Evolutionary conservation across 805 yeast genomes (phyloP).

Genomic region (Brettanomyces sp.): DNA sequence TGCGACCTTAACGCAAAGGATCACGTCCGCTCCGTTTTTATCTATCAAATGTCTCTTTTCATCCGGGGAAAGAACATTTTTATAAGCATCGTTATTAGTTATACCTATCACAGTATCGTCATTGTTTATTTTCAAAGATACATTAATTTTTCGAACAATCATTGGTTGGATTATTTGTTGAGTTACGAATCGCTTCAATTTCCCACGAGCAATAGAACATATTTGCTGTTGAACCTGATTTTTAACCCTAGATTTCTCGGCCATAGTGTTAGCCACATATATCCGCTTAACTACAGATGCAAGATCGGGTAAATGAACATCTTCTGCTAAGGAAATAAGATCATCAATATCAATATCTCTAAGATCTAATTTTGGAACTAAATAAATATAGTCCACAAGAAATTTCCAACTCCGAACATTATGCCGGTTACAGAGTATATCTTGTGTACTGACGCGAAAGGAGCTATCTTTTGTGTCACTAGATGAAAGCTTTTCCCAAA

Average conservation of each 20-base stretch:
- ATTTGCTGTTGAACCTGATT: slow-evolving; percentile 25
- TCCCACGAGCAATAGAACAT: slow-evolving; percentile 27
- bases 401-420: slow-evolving; percentile 25
- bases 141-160: background rate
- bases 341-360: slow-evolving; percentile 19
- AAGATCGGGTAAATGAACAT: slow-evolving; percentile 29
- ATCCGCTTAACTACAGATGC: slow-evolving; percentile 22
- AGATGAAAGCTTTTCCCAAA: background rate
- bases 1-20: slow-evolving; percentile 27
- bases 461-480: background rate
- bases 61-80: slow-evolving; percentile 8
- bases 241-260: slow-evolving; percentile 22
- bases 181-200: slow-evolving; percentile 24
- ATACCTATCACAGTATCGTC: background rate
- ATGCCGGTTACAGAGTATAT: slow-evolving; percentile 5
- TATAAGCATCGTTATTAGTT: background rate
- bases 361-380: slow-evolving; percentile 23
- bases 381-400: slow-evolving; percentile 18
- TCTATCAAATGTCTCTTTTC: slow-evolving; percentile 18
- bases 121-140: background rate
- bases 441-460: background rate
- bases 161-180: slow-evolving; percentile 13
- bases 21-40: slow-evolving; percentile 38
- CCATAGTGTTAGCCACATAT: slow-evolving; percentile 8
- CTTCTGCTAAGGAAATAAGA: slow-evolving; percentile 25